phyloP scores from a whole-genome alignment of 192 early-diverging fungal genomes.

The Podila verticillata region DNA sequence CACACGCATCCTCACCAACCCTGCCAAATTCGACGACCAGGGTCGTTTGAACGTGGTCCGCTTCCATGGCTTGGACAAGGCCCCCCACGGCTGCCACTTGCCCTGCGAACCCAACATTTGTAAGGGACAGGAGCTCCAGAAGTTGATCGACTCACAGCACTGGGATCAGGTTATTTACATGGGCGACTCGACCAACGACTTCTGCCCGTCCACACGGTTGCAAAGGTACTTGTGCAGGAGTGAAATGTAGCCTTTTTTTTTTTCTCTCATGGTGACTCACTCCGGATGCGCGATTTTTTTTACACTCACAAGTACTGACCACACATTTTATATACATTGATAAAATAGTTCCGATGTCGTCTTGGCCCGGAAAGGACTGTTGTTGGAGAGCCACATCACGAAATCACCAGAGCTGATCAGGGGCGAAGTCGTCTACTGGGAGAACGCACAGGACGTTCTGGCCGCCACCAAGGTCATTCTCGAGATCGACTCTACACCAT shows the following conservation, averaged over 20 bases:
- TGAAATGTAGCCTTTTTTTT: no score
- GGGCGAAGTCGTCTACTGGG: conserved; percentile 39
- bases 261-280: no score
- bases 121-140: conserved; percentile 61
- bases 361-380: conserved; percentile 23
- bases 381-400: conserved; percentile 33
- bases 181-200: conserved; percentile 65
- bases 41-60: conserved; percentile 57
- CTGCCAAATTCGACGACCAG: conserved; percentile 54
- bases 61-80: conserved; percentile 38
- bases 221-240: conserved; percentile 7
- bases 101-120: conserved; percentile 70
- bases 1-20: conserved; percentile 66
- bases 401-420: conserved; percentile 18
- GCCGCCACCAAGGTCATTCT: conserved; percentile 4
- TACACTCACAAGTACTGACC: no score
- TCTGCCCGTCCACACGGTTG: conserved; percentile 60
- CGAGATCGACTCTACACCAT: not conserved
- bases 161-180: conserved; percentile 59
- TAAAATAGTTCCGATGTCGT: conserved; percentile 17
- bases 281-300: not conserved
- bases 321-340: not conserved
- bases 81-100: conserved; percentile 60
- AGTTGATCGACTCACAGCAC: conserved; percentile 28
- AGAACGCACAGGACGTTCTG: conserved; percentile 15